Evolutionary conservation across 768 basidiomycete species (phyloP).

Genomic region (Leccinum obscurum): DNA sequence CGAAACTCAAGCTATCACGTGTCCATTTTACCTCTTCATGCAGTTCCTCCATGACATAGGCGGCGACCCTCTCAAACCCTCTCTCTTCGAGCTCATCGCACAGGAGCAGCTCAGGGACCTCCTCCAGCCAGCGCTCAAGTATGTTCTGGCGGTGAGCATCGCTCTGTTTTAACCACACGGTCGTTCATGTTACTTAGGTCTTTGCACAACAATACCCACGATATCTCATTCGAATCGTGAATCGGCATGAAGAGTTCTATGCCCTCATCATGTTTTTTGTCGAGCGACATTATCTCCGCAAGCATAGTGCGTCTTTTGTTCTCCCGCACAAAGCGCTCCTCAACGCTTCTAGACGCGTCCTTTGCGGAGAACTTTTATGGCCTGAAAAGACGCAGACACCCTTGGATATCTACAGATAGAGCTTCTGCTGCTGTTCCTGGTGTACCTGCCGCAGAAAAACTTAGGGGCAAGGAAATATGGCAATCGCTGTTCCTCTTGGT

Average conservation of each 20-base stretch:
- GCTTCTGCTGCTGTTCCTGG: slow-evolving; percentile 67
- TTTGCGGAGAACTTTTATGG: slow-evolving; percentile 98
- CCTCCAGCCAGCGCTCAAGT: slow-evolving; percentile 92
- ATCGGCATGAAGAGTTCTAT: slow-evolving; percentile 96
- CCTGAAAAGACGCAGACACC: slow-evolving; percentile 73
- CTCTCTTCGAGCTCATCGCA: slow-evolving; percentile 88
- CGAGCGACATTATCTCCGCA: slow-evolving; percentile 87
- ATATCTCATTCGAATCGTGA: slow-evolving; percentile 87
- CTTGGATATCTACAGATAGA: slow-evolving; percentile 69
- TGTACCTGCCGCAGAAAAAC: slow-evolving; percentile 60
- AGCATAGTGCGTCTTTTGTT: slow-evolving; percentile 60
- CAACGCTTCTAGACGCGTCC: slow-evolving; percentile 66
- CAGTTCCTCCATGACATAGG: slow-evolving; percentile 82
- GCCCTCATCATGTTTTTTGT: slow-evolving; percentile 85
- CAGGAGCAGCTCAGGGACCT: slow-evolving; percentile 92
- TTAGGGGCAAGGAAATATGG: slow-evolving; percentile 68
- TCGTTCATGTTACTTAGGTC: slow-evolving; percentile 51
- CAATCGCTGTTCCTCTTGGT: slow-evolving; percentile 82
- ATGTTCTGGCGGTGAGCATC: slow-evolving; percentile 79
- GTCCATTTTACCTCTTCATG: slow-evolving; percentile 41
- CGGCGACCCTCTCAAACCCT: slow-evolving; percentile 71
- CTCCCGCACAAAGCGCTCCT: background rate
- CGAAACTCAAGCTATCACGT: slow-evolving; percentile 30
- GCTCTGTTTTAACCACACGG: background rate
- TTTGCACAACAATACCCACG: slow-evolving; percentile 94